Percentiles rank a stretch among this genome's conserved stretches.
Evolutionary conservation across 345 rosid species (phyloP).

Genomic region (Excoecaria agallocha): DNA sequence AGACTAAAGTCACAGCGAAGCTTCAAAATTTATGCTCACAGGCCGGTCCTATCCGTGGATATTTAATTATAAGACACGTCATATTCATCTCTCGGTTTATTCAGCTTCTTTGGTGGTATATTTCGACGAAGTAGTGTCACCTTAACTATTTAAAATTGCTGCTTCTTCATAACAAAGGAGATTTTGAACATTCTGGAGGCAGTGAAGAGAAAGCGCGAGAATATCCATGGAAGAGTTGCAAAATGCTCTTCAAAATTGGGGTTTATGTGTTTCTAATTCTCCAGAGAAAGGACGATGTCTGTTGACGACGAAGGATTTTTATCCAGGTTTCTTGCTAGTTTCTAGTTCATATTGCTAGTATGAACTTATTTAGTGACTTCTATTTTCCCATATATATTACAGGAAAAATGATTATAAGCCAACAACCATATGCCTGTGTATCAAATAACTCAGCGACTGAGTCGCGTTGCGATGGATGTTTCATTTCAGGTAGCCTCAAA

Average conservation of each 20-base stretch:
- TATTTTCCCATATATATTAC: slow-evolving; percentile 7
- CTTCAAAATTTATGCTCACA: neutral
- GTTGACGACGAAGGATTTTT: slow-evolving; percentile 48
- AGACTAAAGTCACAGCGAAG: neutral
- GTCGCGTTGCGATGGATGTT: slow-evolving; percentile 65
- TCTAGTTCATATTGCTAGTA: neutral
- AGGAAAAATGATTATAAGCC: slow-evolving; percentile 78
- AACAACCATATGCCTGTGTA: slow-evolving; percentile 65
- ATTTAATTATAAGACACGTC: neutral
- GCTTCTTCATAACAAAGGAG: neutral
- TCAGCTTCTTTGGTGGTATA: neutral
- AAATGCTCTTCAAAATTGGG: slow-evolving; percentile 39
- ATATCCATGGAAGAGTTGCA: slow-evolving; percentile 54
- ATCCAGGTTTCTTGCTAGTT: slow-evolving; percentile 52
- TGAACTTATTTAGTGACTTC: too few relatives aligned
- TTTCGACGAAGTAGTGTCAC: neutral
- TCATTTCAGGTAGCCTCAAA: slow-evolving; percentile 50
- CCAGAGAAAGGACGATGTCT: slow-evolving; percentile 76
- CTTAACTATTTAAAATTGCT: neutral
- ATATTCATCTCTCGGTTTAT: neutral
- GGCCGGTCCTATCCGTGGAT: neutral
- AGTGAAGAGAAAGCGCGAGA: neutral
- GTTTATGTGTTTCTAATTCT: slow-evolving; percentile 40
- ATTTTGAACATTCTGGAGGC: slow-evolving; percentile 11
- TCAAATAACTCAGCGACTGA: slow-evolving; percentile 48